Conservation (phyloP, 2,329 filamentous ascomycete species). For the Lecanoromycetidae sp. region DNA sequence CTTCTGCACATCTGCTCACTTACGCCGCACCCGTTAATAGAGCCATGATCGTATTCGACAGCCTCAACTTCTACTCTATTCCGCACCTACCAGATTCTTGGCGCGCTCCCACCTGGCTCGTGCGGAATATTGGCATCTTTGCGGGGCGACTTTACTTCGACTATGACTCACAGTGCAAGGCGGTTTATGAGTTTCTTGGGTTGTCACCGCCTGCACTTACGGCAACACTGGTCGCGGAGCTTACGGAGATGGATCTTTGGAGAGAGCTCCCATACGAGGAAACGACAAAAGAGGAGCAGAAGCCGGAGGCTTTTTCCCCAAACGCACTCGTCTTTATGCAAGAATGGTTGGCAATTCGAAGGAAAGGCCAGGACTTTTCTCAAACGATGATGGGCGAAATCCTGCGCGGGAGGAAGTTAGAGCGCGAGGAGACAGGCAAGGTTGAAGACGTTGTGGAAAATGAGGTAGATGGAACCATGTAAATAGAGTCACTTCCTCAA, state of each 20-base stretch:
- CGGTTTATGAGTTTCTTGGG: conserved; percentile 8
- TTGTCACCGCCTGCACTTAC: not conserved
- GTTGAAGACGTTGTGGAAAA: too few relatives aligned
- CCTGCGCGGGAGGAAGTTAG: conserved; percentile 21
- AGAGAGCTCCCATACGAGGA: conserved; percentile 4
- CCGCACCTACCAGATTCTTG: conserved; percentile 36
- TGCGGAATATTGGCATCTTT: conserved; percentile 48
- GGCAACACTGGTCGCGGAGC: not conserved
- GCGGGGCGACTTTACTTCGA: conserved; percentile 50
- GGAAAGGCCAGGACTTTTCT: conserved; percentile 27
- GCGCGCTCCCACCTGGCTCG: conserved; percentile 41
- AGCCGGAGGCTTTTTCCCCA: not conserved
- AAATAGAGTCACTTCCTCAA: too few relatives aligned
- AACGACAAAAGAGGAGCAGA: not conserved
- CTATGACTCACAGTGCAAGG: conserved; percentile 30
- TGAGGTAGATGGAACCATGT: too few relatives aligned
- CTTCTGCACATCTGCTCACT: conserved; percentile 36
- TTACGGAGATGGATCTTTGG: conserved; percentile 10
- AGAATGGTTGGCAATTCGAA: conserved; percentile 26
- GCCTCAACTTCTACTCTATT: conserved; percentile 40
- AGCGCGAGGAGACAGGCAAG: not conserved
- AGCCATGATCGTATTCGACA: conserved; percentile 48
- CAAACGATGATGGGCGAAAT: conserved; percentile 29
- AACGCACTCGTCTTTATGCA: conserved; percentile 24
- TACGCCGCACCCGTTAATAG: conserved; percentile 51